Evolutionary conservation across 2,329 filamentous ascomycete species (phyloP).

Genomic region (Leptographium wingfieldii): DNA sequence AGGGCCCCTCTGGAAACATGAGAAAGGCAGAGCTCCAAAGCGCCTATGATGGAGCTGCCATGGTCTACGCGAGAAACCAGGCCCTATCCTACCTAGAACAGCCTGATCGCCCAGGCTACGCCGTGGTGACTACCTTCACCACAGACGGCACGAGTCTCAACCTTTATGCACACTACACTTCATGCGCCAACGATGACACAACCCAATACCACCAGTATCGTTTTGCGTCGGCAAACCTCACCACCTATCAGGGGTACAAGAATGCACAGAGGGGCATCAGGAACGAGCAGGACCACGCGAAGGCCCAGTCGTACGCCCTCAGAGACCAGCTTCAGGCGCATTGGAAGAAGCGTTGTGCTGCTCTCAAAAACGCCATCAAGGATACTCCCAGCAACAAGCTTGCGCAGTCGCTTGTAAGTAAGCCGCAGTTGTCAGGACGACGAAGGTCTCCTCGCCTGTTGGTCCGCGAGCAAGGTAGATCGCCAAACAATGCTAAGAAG

Average conservation of each 20-base stretch:
- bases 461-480: no score
- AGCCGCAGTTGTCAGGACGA: no score
- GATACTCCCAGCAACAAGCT: no score
- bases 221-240: not conserved
- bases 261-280: constrained; percentile 11
- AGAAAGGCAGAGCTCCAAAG: constrained; percentile 11
- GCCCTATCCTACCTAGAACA: constrained; percentile 14
- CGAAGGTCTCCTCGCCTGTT: no score
- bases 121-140: constrained; percentile 16
- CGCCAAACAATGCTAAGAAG: no score
- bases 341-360: constrained; percentile 1
- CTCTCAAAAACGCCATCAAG: no score
- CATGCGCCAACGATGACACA: constrained; percentile 5
- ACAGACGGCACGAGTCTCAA: constrained; percentile 16
- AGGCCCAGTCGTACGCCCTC: constrained; percentile 9
- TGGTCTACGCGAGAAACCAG: constrained; percentile 17
- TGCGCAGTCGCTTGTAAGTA: no score
- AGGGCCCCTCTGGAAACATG: constrained; percentile 8
- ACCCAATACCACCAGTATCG: constrained; percentile 2
- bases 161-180: constrained; percentile 17
- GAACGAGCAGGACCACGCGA: constrained; percentile 15
- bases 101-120: constrained; percentile 11
- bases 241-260: not conserved
- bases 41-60: constrained; percentile 16
- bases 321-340: constrained; percentile 12